phyloP scores from a whole-genome alignment of 1,284 basidiomycete species.

The Rhodotorula mucilaginosa region DNA sequence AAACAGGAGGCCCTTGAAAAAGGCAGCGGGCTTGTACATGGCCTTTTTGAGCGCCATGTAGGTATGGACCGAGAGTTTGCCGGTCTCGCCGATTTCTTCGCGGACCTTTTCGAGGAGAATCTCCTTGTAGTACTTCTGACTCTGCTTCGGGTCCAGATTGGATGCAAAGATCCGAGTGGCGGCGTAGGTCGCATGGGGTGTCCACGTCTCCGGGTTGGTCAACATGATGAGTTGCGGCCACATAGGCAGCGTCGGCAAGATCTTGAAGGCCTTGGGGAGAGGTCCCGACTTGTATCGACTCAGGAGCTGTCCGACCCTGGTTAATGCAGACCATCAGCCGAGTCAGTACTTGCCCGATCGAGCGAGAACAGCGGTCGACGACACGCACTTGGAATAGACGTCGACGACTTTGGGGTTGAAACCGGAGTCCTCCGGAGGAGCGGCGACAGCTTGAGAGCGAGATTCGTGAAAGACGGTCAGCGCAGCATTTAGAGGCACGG shows the following conservation, averaged over 20 bases:
- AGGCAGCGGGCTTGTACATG: conserved; percentile 94
- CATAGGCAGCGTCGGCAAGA: conserved; percentile 89
- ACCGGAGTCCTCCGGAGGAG: conserved; percentile 55
- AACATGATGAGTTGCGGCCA: conserved; percentile 96
- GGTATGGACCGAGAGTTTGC: conserved; percentile 87
- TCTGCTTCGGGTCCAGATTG: conserved; percentile 92
- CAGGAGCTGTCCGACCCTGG: conserved; percentile 79
- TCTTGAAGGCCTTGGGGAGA: conserved; percentile 96
- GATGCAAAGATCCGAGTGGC: conserved; percentile 96
- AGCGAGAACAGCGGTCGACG: neutral
- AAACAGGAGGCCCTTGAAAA: conserved; percentile 98
- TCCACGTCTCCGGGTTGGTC: conserved; percentile 90
- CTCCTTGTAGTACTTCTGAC: conserved; percentile 89
- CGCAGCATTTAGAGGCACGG: too few species aligned
- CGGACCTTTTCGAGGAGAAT: conserved; percentile 87
- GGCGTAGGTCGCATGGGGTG: conserved; percentile 88
- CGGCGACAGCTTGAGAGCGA: neutral
- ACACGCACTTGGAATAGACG: conserved; percentile 81
- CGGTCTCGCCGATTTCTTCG: conserved; percentile 73
- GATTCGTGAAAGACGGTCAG: neutral
- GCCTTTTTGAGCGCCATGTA: conserved; percentile 82
- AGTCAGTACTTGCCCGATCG: too few species aligned
- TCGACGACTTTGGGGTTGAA: conserved; percentile 96
- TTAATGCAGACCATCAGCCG: neutral
- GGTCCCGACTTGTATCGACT: conserved; percentile 92